Conservation (phyloP, 2,329 filamentous ascomycete species). For the Elsinoe arachidis region DNA sequence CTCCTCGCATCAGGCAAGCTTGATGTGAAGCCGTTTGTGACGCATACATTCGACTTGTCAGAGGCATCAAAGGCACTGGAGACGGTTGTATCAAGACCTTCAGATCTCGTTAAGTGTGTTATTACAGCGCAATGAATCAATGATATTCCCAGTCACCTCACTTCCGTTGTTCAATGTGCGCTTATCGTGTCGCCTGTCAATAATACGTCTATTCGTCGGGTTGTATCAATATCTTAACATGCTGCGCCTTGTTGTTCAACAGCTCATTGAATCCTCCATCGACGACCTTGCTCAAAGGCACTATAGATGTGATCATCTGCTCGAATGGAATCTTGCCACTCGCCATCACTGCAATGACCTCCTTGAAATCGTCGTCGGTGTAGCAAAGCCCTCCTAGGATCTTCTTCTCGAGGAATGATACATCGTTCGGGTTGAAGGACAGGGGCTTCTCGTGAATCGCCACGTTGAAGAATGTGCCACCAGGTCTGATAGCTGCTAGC, state of each 20-base stretch:
- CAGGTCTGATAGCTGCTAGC: slow-evolving; percentile 14
- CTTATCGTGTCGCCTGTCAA: not conserved
- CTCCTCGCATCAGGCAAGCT: not conserved
- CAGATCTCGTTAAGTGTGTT: slow-evolving; percentile 13
- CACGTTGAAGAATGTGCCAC: slow-evolving; percentile 19
- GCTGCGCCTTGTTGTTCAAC: slow-evolving; percentile 16
- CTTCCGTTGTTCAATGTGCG: not conserved
- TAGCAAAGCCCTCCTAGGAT: slow-evolving; percentile 17
- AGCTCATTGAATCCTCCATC: slow-evolving; percentile 17
- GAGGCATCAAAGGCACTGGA: slow-evolving; percentile 4
- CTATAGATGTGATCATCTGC: slow-evolving; percentile 17
- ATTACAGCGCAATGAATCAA: not conserved
- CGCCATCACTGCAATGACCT: slow-evolving; percentile 16
- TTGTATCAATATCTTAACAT: slow-evolving; percentile 18
- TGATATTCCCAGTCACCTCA: too few relatives aligned
- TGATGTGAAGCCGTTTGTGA: not conserved
- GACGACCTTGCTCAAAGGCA: slow-evolving; percentile 16
- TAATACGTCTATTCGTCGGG: not conserved
- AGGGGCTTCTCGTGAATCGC: slow-evolving; percentile 19
- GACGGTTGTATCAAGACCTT: not conserved
- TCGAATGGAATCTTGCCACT: slow-evolving; percentile 14
- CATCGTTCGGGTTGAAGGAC: slow-evolving; percentile 16
- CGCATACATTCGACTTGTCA: not conserved
- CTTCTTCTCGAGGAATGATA: slow-evolving; percentile 17
- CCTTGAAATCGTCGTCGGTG: slow-evolving; percentile 17